A percentile compares a stretch with the other conserved stretches of the same genome.
Conservation (phyloP, 208 protist genomes). For the Acanthamoeba lenticulata region DNA sequence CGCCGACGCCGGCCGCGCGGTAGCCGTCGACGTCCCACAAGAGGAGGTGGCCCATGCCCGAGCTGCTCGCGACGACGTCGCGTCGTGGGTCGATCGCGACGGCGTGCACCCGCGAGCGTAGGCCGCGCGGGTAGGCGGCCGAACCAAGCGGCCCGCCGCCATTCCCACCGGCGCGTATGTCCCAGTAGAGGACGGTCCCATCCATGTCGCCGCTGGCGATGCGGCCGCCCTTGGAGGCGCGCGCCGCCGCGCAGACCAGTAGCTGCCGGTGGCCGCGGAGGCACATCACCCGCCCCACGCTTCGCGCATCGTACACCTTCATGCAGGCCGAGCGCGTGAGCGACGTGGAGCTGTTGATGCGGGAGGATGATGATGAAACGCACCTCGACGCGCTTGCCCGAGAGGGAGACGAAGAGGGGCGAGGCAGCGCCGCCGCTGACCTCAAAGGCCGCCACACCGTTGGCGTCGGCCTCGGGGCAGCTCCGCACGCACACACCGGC, state of each 20-base stretch:
- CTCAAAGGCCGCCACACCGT: neutral
- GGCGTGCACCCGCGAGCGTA: neutral
- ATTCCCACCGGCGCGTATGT: neutral
- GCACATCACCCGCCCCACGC: neutral
- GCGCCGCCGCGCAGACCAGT: neutral
- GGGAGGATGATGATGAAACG: neutral
- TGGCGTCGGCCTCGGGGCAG: neutral
- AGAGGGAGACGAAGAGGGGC: neutral
- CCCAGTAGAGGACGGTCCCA: conserved; percentile 5
- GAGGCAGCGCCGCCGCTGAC: neutral
- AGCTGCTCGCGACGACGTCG: neutral
- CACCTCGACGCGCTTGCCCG: neutral
- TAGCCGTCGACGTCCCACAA: neutral
- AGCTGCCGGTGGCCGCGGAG: neutral
- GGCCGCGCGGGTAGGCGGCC: neutral
- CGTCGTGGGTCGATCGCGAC: neutral
- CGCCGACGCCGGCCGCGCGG: neutral
- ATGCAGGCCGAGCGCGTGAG: neutral
- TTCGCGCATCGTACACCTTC: neutral
- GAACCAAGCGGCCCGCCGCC: neutral
- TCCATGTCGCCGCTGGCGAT: conserved; percentile 23
- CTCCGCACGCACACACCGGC: neutral
- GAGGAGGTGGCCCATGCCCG: neutral
- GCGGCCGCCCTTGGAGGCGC: neutral
- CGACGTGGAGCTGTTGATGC: neutral